Base-by-base conservation (phyloP, 805 yeast species). In the Saturnispora bothae region DNA sequence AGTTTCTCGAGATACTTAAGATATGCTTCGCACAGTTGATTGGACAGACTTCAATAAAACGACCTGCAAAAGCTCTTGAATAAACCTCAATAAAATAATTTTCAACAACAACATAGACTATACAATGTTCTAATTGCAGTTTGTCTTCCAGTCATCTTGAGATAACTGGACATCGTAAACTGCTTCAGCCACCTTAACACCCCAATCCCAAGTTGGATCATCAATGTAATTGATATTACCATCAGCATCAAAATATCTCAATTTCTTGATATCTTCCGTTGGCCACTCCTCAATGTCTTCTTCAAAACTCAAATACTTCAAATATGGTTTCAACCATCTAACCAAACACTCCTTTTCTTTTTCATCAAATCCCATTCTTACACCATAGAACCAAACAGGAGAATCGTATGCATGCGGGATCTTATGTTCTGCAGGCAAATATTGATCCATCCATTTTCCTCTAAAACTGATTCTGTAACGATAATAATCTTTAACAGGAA, bases 391-490 rank as follows among this genome's bases (percentile, higher is more conserved):
- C 68, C 68, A 63, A 28, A 60, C 39, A 4, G 56, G 46, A 31
- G 51, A 45, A 40, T 61, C 67, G 21, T 51, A 50, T 5, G 54
- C 66, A 47, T 63, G 67, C 14, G 63, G 59, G 17, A 61, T 65
- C n/a, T 52, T 55, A 23, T 34, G 21, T 7, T 26, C 48, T 43
- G 28, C 44, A 45, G 18, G 53, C 44, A 51, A 39, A 34, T 42
- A 39, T 49, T 38, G 22, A 30, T 41, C 41, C 18, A 41, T 15
- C 35, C 35, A 41, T 16, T 27, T 46, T 7, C 57, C 56, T 43
- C 59, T 49, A 40, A 38, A 61, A 22, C 52, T 48, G 12, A 53
- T 48, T 41, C 53, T 52, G 43, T 58, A 61, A 22, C 65, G 50
- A 43, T 42, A 55, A 28, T 56, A 47, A 18, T 43, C 39, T 10